Evolutionary conservation across 192 early-diverging fungal genomes (phyloP).

Genomic region (Coemansia sp.): DNA sequence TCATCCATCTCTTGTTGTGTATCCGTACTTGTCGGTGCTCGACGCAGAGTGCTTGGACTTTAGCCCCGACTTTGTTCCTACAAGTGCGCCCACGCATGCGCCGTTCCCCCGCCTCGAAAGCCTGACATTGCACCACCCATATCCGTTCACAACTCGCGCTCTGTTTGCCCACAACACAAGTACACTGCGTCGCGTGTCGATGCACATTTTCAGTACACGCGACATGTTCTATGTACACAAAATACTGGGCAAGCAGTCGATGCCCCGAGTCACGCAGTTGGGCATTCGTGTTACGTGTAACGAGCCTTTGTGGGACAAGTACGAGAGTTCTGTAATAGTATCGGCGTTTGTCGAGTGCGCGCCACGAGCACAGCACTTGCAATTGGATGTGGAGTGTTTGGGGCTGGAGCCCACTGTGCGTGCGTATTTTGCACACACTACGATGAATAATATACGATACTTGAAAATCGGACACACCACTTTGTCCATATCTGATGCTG

Average conservation of each 20-base stretch:
- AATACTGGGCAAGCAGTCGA: not conserved
- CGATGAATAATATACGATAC: too few species aligned
- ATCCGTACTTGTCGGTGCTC: not conserved
- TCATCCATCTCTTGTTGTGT: not conserved
- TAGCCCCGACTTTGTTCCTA: not conserved
- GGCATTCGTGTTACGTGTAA: not conserved
- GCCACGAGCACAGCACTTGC: not conserved
- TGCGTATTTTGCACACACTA: not conserved
- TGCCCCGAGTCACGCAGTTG: not conserved
- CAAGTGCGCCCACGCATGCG: not conserved
- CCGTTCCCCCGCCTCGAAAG: slow-evolving; percentile 7
- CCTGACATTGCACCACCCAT: slow-evolving; percentile 12
- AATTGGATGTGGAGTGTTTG: not conserved
- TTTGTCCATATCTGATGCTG: not conserved
- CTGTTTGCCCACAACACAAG: slow-evolving; percentile 19
- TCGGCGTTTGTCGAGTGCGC: not conserved
- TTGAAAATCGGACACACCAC: too few species aligned
- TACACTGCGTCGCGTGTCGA: slow-evolving; percentile 6
- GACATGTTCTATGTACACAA: not conserved
- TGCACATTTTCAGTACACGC: slow-evolving; percentile 5
- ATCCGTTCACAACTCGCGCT: slow-evolving; percentile 17
- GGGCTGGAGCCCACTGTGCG: not conserved
- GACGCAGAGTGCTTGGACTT: too few species aligned
- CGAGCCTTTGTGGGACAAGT: not conserved
- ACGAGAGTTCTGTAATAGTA: not conserved